Conservation (phyloP, 192 early-diverging fungal genomes). For the Glomus cerebriforme region DNA sequence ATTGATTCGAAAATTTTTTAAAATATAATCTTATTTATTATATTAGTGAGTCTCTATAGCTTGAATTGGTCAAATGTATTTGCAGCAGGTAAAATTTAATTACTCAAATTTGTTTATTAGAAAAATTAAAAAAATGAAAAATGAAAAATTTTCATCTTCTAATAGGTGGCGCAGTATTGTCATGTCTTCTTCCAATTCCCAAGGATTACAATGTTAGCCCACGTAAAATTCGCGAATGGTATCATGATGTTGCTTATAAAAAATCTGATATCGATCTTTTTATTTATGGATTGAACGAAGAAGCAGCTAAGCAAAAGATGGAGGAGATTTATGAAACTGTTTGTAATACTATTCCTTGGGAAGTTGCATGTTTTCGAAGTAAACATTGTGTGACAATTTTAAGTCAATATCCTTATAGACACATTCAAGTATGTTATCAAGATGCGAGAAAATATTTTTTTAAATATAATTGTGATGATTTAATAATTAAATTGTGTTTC, state of each 20-base stretch:
- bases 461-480: too few species aligned
- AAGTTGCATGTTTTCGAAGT: slow-evolving; percentile 5
- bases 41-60: neutral
- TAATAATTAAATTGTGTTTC: too few species aligned
- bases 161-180: slow-evolving; percentile 1
- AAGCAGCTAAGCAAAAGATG: slow-evolving; percentile 47
- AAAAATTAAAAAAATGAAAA: neutral
- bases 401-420: slow-evolving; percentile 27
- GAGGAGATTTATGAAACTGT: slow-evolving; percentile 33
- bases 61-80: slow-evolving; percentile 15
- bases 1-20: neutral
- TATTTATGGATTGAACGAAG: slow-evolving; percentile 46
- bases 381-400: slow-evolving; percentile 12
- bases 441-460: too few species aligned
- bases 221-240: slow-evolving; percentile 5
- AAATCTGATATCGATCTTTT: slow-evolving; percentile 46
- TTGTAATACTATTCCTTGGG: slow-evolving; percentile 28
- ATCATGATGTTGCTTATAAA: neutral
- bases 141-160: too few species aligned
- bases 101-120: too few species aligned
- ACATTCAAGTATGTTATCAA: slow-evolving; percentile 5
- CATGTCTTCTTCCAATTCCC: slow-evolving; percentile 19
- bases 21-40: neutral
- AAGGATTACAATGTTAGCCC: neutral
- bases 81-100: neutral